phyloP scores from a whole-genome alignment of 1,139 yeast species.

The Barnettozyma hawaiiensis region DNA sequence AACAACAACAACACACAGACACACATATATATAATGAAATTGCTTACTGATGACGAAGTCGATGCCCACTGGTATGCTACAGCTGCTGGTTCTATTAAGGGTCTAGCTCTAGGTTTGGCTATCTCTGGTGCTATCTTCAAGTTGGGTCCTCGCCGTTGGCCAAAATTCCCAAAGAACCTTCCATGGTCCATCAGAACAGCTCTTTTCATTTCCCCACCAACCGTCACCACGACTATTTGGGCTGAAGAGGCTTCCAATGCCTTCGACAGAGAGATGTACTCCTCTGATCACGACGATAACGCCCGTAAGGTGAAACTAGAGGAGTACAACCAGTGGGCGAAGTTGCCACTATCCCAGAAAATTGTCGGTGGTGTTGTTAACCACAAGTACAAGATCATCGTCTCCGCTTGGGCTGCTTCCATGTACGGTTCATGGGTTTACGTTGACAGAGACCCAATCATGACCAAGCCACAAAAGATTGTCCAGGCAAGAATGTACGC shows the following conservation, averaged over 20 bases:
- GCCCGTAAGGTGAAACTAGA: conserved; percentile 32
- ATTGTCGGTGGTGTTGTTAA: conserved; percentile 41
- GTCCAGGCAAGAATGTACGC: conserved; percentile 96
- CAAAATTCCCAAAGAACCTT: conserved; percentile 35
- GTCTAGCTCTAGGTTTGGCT: conserved; percentile 50
- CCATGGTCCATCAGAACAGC: conserved; percentile 55
- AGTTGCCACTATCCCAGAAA: conserved; percentile 41
- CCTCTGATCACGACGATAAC: conserved; percentile 31
- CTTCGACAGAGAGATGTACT: conserved; percentile 48
- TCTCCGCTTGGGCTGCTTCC: conserved; percentile 82
- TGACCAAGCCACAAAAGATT: conserved; percentile 78
- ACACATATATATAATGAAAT: conserved; percentile 45
- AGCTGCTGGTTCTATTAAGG: conserved; percentile 56
- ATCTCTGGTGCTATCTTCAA: conserved; percentile 46
- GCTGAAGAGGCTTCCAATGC: conserved; percentile 56
- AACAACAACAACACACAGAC: background rate
- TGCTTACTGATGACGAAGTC: conserved; percentile 59
- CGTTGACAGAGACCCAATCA: conserved; percentile 69
- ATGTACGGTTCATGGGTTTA: conserved; percentile 77
- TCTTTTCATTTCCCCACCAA: conserved; percentile 54
- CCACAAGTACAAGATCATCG: conserved; percentile 71
- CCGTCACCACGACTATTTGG: conserved; percentile 45
- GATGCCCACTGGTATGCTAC: conserved; percentile 56
- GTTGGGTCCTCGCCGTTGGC: conserved; percentile 37
- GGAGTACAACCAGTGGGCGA: conserved; percentile 48